phyloP scores from a whole-genome alignment of 163 green algal genomes.

The Trebouxia gelatinosa region DNA sequence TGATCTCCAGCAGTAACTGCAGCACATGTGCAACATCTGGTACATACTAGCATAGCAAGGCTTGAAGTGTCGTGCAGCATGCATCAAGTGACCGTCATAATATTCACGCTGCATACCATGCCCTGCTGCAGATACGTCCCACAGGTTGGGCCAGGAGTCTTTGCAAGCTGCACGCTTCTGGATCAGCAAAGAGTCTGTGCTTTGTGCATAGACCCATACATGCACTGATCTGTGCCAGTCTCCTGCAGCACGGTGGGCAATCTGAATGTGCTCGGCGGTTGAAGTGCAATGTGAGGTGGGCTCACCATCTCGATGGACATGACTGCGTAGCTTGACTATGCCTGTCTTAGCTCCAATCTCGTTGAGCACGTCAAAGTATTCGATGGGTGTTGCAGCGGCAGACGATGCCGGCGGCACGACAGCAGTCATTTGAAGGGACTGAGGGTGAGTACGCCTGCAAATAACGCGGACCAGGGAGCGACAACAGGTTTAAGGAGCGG shows the following conservation, averaged over 20 bases:
- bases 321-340: conserved; percentile 8
- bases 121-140: conserved; percentile 9
- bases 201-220: conserved; percentile 16
- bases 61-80: no score
- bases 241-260: not conserved
- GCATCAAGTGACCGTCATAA: no score
- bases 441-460: no score
- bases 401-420: no score
- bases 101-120: conserved; percentile 14
- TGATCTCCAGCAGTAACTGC: conserved; percentile 25
- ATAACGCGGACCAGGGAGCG: no score
- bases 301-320: conserved; percentile 25
- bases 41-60: no score
- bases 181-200: not conserved
- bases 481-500: no score
- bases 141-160: conserved; percentile 26
- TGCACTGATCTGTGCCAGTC: conserved; percentile 28
- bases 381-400: not conserved
- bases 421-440: no score
- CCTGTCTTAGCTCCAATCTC: conserved; percentile 29
- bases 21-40: not conserved
- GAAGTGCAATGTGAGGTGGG: not conserved
- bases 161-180: conserved; percentile 27
- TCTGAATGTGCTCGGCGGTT: not conserved
- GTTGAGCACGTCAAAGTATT: conserved; percentile 26